These are phyloP conservation scores for Tolypocladium tropicale DNA, from an alignment of 2,329 filamentous ascomycete genomes.

Conservation along the genomic window DNA sequence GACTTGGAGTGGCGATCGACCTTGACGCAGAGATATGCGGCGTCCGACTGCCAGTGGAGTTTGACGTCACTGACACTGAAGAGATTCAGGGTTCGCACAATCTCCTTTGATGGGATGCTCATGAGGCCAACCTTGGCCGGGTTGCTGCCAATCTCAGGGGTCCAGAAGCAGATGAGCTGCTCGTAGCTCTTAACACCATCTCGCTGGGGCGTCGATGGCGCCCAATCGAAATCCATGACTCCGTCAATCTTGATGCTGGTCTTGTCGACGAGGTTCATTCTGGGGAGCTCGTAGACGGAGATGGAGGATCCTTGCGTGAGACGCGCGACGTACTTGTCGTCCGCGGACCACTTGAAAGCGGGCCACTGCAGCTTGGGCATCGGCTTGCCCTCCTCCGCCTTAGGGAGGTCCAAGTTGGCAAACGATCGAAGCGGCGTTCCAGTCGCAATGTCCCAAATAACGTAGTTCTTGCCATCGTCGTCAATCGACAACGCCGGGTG, in stretches of 20 bases:
- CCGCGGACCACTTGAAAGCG: conserved; percentile 97
- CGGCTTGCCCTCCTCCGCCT: conserved; percentile 48
- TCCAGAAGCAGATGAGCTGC: conserved; percentile 98
- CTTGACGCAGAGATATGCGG: conserved; percentile 92
- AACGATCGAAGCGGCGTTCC: conserved; percentile 88
- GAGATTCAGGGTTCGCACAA: conserved; percentile 88
- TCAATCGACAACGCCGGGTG: conserved; percentile 78
- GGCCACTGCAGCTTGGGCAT: conserved; percentile 91
- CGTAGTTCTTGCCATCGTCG: conserved; percentile 98
- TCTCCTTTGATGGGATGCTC: conserved; percentile 89
- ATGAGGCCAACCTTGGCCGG: conserved; percentile 95
- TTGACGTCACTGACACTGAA: conserved; percentile 98
- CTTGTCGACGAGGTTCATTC: conserved; percentile 86
- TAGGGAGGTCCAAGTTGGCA: conserved; percentile 72
- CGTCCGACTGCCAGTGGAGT: conserved; percentile 97
- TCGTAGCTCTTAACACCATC: conserved; percentile 87
- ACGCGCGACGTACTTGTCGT: conserved; percentile 93
- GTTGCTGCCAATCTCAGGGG: conserved; percentile 94
- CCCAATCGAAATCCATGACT: conserved; percentile 97
- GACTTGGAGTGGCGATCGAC: conserved; percentile 98
- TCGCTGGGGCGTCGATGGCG: conserved; percentile 69
- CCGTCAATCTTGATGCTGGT: conserved; percentile 92
- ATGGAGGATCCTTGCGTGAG: conserved; percentile 83
- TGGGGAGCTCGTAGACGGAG: conserved; percentile 79
- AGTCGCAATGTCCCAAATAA: conserved; percentile 94